Base-by-base conservation (phyloP, 1,139 yeast genomes). In the Eremothecium sinecaudum region DNA sequence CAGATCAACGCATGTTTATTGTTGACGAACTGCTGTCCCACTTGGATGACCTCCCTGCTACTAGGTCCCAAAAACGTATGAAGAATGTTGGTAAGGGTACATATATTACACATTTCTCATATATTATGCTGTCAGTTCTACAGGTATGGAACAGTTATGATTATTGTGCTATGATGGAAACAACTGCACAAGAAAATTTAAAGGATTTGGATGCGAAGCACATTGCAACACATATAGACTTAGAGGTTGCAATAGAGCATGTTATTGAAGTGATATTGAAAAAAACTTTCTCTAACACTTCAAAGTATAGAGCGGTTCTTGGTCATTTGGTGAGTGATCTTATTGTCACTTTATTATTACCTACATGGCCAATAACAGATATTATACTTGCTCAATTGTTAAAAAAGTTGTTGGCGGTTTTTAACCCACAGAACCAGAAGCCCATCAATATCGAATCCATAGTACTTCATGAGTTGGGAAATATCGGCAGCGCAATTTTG, bases 311-410 rank as follows among this genome's bases (percentile, higher is more conserved):
- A 28, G 59, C 55, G 18, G 47, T 66, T 0, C 50, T 79, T 26
- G 80, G 76, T 24, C 46, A 66, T 9, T 61, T 78, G 19, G 46
- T 76, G 2, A 71, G 69, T 26, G 93, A 82, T 46, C 56, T 81
- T 20, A 41, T 73, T 5, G 44, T 48, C 0, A 56, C 79, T 35
- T 47, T 79, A 2, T 51, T 61, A 3, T 56, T 53, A 11, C 81
- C 84, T 0, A 78, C 74, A 37, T 80, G 79, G 73, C 65, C 82
- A 0, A 71, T 72, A 0, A 63, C 76, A 0, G 81, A 73, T 37
- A 43, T 63, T 0, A 42, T 78, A 13, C 52, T 77, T 4, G 52
- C 56, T 3, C 59, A 73, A 1, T 40, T 76, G 3, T 57, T 68
- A 39, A 62, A 59, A 32, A 58, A 66, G 4, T 47, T 73, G 13